Conservation (phyloP, 75 land plant species). For the Isoetes taiwanensis region DNA sequence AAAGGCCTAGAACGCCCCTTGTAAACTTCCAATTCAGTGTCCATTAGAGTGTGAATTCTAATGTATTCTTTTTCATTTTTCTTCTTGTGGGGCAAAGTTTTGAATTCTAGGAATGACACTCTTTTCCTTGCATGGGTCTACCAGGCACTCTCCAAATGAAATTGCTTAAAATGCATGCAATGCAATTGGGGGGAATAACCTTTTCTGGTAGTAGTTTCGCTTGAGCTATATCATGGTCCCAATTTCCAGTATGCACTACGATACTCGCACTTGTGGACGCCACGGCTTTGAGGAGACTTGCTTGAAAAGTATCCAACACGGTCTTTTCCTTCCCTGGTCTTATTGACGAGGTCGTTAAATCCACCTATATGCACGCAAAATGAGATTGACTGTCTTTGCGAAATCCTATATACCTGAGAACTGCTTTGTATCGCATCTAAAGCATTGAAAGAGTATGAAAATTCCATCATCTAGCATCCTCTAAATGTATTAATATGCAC, state of each 20-base stretch:
- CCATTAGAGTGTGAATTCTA: too few relatives aligned
- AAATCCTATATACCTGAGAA: background rate
- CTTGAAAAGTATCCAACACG: slow-evolving; percentile 17
- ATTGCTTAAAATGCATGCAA: too few relatives aligned
- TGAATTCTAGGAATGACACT: too few relatives aligned
- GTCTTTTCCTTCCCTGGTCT: slow-evolving; percentile 24
- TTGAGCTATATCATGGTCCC: slow-evolving; percentile 31
- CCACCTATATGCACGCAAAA: slow-evolving; percentile 17
- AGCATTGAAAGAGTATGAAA: background rate
- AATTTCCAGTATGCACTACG: slow-evolving; percentile 26
- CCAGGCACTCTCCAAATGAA: too few relatives aligned
- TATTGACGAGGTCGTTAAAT: slow-evolving; percentile 20
- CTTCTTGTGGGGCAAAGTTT: too few relatives aligned
- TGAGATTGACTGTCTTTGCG: background rate
- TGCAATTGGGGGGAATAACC: too few relatives aligned
- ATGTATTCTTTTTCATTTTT: too few relatives aligned
- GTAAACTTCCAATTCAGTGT: too few relatives aligned
- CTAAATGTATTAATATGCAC: background rate
- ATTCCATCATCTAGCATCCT: too few relatives aligned
- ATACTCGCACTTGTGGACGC: slow-evolving; percentile 15
- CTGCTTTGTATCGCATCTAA: background rate
- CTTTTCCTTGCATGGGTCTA: too few relatives aligned
- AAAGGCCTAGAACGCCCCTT: too few relatives aligned
- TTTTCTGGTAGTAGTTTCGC: slow-evolving; percentile 33
- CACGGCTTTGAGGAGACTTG: slow-evolving; percentile 20